Conservation (phyloP, 176 grass and related monocot genomes). For the Oryza nivara region DNA sequence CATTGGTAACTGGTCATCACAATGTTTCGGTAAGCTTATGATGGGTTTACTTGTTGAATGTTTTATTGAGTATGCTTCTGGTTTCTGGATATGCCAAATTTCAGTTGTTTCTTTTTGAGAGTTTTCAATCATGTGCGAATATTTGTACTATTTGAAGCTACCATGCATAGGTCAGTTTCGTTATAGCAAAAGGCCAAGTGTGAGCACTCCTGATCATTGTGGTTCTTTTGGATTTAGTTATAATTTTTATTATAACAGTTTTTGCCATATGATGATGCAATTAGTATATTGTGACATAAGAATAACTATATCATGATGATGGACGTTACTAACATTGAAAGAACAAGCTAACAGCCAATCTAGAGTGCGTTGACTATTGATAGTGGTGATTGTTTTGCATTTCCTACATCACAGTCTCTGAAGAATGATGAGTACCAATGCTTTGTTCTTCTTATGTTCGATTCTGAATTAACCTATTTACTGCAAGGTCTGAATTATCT, state of each 20-base stretch:
- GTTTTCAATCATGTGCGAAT: background rate
- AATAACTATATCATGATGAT: background rate
- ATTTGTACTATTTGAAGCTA: conserved; percentile 8
- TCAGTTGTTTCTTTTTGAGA: background rate
- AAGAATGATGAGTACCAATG: conserved; percentile 11
- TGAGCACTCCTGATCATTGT: conserved; percentile 11
- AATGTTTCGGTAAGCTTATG: conserved; percentile 55
- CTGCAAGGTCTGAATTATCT: background rate
- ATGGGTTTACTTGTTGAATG: conserved; percentile 25
- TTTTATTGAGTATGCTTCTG: conserved; percentile 11
- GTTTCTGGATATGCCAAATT: conserved; percentile 5
- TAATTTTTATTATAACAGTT: conserved; percentile 20
- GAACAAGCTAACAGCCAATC: background rate
- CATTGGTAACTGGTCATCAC: conserved; percentile 60
- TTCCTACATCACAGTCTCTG: background rate
- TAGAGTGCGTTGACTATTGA: conserved; percentile 18
- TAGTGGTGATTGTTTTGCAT: background rate
- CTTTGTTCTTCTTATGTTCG: background rate
- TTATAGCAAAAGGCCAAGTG: background rate
- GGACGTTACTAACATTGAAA: conserved; percentile 11
- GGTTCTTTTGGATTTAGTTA: background rate
- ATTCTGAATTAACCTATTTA: background rate
- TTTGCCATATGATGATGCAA: background rate
- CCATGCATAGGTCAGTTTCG: background rate
- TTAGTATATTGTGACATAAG: background rate